Conservation (phyloP, 345 rosid genomes). For the Hibiscus tridactylites region DNA sequence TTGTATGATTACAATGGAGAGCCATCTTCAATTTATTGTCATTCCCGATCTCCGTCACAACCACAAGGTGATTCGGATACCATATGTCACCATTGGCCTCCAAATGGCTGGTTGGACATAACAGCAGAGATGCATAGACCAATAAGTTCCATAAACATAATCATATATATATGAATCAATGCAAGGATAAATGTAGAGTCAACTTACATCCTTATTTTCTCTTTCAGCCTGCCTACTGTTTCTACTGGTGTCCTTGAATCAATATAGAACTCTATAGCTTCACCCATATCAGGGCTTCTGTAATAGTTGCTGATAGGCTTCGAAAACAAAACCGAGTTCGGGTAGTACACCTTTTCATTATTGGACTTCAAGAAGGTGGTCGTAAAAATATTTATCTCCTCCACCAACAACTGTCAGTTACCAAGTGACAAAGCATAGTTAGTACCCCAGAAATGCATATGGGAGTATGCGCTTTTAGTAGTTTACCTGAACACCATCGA, state of each 20-base stretch:
- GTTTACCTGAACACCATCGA: constrained; percentile 64
- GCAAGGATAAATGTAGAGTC: not conserved
- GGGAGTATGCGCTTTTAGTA: not conserved
- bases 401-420: constrained; percentile 60
- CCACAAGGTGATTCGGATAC: constrained; percentile 30
- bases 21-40: constrained; percentile 40
- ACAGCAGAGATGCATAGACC: not conserved
- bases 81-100: constrained; percentile 21
- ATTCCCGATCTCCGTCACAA: constrained; percentile 48
- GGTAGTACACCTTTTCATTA: constrained; percentile 59
- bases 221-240: constrained; percentile 46
- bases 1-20: constrained; percentile 30
- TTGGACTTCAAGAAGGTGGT: constrained; percentile 73
- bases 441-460: not conserved
- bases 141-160: not conserved
- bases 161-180: constrained; percentile 9
- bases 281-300: constrained; percentile 91
- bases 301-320: constrained; percentile 75
- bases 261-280: constrained; percentile 55
- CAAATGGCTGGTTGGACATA: constrained; percentile 35
- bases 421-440: not conserved
- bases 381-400: constrained; percentile 77
- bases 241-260: constrained; percentile 59
- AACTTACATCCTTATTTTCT: constrained; percentile 49
- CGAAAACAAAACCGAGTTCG: constrained; percentile 56